Evolutionary conservation across 192 early-diverging fungal genomes (phyloP).

Genomic region (Fimicolochytrium jonesii): DNA sequence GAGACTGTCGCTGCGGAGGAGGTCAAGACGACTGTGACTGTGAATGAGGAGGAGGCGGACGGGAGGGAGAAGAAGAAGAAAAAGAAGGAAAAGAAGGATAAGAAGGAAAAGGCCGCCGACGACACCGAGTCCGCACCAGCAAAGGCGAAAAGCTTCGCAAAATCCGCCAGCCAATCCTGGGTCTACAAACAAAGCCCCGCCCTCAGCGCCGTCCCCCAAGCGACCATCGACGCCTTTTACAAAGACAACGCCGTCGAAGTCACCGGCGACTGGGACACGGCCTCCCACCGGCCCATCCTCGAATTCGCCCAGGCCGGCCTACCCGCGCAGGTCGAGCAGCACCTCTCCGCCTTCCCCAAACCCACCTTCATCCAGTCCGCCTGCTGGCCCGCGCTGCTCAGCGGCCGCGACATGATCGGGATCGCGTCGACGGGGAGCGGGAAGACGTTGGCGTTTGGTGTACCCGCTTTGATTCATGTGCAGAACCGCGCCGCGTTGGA

Average conservation of each 20-base stretch:
- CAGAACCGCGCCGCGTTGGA: slow-evolving; percentile 30
- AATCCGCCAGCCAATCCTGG: slow-evolving; percentile 21
- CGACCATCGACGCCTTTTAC: slow-evolving; percentile 31
- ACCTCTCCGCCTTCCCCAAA: slow-evolving; percentile 63
- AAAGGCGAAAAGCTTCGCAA: slow-evolving; percentile 9
- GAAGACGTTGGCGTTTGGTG: slow-evolving; percentile 51
- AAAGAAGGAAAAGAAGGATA: slow-evolving; percentile 33
- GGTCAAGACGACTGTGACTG: no score
- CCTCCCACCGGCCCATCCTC: slow-evolving; percentile 52
- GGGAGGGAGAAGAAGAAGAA: slow-evolving; percentile 39
- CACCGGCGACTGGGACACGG: slow-evolving; percentile 18
- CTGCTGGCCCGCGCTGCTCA: slow-evolving; percentile 85
- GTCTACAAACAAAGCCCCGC: slow-evolving; percentile 19
- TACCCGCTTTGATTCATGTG: slow-evolving; percentile 80
- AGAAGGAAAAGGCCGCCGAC: slow-evolving; percentile 14
- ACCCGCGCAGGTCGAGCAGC: slow-evolving; percentile 58
- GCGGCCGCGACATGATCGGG: slow-evolving; percentile 81
- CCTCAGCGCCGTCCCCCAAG: slow-evolving; percentile 22
- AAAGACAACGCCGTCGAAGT: slow-evolving; percentile 37
- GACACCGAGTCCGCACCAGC: not conserved
- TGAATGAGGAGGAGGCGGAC: not conserved
- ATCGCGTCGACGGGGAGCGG: slow-evolving; percentile 59
- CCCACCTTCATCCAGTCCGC: slow-evolving; percentile 93
- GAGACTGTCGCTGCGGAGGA: no score
- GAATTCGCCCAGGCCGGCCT: slow-evolving; percentile 74